Conservation (phyloP, 2,329 filamentous ascomycete genomes). For the Cercospora sp. region DNA sequence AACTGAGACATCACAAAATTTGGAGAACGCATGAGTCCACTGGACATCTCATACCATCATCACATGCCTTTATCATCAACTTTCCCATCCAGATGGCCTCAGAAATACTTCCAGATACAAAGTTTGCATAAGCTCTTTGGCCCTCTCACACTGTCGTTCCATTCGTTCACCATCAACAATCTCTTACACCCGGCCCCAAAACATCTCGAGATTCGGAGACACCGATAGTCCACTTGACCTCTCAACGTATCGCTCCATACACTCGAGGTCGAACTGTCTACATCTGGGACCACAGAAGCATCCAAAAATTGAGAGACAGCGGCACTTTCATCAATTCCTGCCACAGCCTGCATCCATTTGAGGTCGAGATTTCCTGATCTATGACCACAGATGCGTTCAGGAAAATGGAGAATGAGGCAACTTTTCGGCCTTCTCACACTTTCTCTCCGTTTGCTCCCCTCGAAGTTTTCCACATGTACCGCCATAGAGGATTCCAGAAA, state of each 20-base stretch:
- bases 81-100: background rate
- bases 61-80: background rate
- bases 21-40: background rate
- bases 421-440: background rate
- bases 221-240: background rate
- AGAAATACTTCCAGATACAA: background rate
- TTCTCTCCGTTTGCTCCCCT: background rate
- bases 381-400: background rate
- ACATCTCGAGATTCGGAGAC: too few species aligned
- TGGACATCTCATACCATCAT: background rate
- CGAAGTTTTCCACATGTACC: background rate
- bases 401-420: background rate
- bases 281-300: background rate
- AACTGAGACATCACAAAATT: too few species aligned
- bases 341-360: too few species aligned
- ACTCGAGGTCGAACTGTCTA: background rate
- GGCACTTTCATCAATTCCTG: too few species aligned
- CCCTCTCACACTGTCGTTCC: background rate
- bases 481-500: background rate
- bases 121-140: background rate
- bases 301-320: background rate
- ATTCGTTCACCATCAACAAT: background rate
- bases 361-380: background rate
- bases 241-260: background rate
- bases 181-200: too few species aligned